Evolutionary conservation across 2,329 filamentous ascomycete genomes (phyloP).

Genomic region (Scytalidium sp.): DNA sequence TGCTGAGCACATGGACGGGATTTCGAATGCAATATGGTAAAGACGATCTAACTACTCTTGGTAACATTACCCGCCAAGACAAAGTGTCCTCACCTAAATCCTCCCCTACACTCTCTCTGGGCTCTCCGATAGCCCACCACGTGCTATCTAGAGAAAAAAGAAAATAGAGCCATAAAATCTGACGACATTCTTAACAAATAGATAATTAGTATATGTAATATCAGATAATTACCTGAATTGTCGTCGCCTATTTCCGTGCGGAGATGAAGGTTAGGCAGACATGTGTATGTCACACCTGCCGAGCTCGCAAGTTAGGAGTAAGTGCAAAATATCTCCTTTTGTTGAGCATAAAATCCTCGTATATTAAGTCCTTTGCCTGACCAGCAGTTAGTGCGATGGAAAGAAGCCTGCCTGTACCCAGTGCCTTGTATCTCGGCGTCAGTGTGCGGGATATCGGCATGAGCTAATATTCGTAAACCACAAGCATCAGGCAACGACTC

Average conservation of each 20-base stretch:
- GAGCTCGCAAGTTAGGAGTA: background rate
- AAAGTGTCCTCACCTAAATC: background rate
- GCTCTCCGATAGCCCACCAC: too few relatives aligned
- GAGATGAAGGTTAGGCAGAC: background rate
- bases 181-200: background rate
- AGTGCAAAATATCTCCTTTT: background rate
- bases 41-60: constrained; percentile 10
- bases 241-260: background rate
- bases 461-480: background rate
- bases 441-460: background rate
- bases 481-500: background rate
- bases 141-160: too few relatives aligned
- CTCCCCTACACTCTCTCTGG: background rate
- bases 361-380: too few relatives aligned
- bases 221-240: background rate
- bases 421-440: background rate
- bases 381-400: background rate
- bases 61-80: background rate
- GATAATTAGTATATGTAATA: background rate
- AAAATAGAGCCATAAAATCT: background rate
- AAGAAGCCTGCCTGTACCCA: background rate
- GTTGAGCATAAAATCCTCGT: background rate
- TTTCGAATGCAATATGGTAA: too few relatives aligned
- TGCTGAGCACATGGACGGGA: too few relatives aligned
- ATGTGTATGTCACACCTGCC: background rate